A percentile compares a stretch with the other conserved stretches of the same genome.
These are phyloP conservation scores for Neofusicoccum cordaticola DNA, from an alignment of 2,329 filamentous ascomycete genomes.

Conservation along the genomic window DNA sequence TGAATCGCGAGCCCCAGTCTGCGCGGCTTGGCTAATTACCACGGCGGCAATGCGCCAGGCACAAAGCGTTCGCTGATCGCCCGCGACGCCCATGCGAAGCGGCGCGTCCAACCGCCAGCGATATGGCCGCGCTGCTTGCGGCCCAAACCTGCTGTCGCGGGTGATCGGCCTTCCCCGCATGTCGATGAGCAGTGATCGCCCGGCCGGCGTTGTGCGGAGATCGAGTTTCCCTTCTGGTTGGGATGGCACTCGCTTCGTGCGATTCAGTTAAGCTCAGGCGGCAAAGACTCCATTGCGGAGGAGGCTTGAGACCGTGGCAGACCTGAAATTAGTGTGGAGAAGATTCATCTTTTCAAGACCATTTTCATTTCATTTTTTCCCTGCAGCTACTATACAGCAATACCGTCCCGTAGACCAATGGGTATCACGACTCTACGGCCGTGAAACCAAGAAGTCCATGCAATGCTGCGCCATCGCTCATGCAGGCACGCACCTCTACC, in stretches of 20 bases:
- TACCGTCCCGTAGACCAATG: background rate
- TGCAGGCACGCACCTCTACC: background rate
- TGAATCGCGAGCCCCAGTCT: slow-evolving; percentile 17
- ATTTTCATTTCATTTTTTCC: background rate
- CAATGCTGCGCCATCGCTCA: background rate
- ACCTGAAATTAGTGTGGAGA: background rate
- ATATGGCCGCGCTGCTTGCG: background rate
- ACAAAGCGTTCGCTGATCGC: background rate
- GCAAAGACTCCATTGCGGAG: slow-evolving; percentile 1
- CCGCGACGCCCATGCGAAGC: background rate
- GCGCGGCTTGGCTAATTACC: slow-evolving; percentile 16
- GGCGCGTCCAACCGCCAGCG: background rate
- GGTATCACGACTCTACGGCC: background rate
- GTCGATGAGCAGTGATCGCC: slow-evolving; percentile 4
- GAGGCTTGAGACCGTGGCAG: background rate
- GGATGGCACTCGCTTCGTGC: slow-evolving; percentile 2
- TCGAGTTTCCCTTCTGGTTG: slow-evolving; percentile 11
- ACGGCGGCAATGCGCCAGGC: slow-evolving; percentile 8
- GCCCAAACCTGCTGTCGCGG: background rate
- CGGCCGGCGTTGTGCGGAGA: slow-evolving; percentile 4
- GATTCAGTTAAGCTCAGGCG: slow-evolving; percentile 10
- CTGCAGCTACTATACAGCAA: background rate
- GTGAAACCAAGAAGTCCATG: background rate
- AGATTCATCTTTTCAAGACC: background rate
- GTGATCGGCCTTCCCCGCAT: slow-evolving; percentile 16